Evolutionary conservation across 2,329 filamentous ascomycete species (phyloP), one percentile per base, ranked within the genome.

Genomic region (Metarhizium rileyi): DNA sequence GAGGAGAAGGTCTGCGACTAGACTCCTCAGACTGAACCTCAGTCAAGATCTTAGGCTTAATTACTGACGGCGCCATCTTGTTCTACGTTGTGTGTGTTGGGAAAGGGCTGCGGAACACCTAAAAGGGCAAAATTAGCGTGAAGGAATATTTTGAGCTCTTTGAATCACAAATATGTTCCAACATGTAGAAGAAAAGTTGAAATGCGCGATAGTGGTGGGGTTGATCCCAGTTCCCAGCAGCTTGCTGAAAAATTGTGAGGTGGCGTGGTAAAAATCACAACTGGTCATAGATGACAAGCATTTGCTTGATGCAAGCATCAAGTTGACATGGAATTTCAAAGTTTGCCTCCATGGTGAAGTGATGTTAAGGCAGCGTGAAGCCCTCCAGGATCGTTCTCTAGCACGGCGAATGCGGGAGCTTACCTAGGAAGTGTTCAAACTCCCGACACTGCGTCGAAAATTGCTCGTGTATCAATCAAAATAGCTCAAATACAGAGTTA

Each of bases 1-100:
- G 87, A 23, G 90, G 89, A 49, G 90, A 95, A 23, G 90, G 87
- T 54, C 85, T 79, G 50, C 87, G 81, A 61, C 68, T 73, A 35
- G 63, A 58, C 45, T 73, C 66, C 46, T 67, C 55, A 46, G 61
- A 63, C 60, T 70, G 70, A 49, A 74, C 53, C 52, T 68, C 64
- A 52, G 64, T 66, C 57, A 75, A 52, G 55, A 66, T 56, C 64
- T 72, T 73, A 56, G 70, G 66, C 49, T 64, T 63, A 52, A 63
- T 60, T 47, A 61, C 56, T 44, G 40, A 43, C 27, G 55, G 44
- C 36, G 62, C 59, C 56, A 68, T 65, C 56, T 57, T 63, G 54
- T 58, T 58, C 51, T 58, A 25, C 9, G 3, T 20, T 16, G 30
- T 47, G 33, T 36, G 18, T n/a, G 35, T 8, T 36, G 7, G 23